Percentiles rank a stretch among this genome's conserved stretches.
Conservation (phyloP, 2,329 filamentous ascomycete species). For the Penicillium sp. region DNA sequence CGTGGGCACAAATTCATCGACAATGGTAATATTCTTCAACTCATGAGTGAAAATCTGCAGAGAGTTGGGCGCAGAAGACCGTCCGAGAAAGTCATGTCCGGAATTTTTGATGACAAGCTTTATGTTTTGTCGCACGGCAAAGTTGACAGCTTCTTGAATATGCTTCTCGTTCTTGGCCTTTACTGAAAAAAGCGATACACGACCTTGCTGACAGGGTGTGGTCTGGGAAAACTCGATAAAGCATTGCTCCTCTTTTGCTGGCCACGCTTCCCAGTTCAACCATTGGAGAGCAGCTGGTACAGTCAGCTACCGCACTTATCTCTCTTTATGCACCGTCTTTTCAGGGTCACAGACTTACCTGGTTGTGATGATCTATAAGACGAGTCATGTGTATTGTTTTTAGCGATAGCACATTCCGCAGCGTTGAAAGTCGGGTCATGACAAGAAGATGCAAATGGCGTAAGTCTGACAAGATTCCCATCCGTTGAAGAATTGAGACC, state of each 20-base stretch:
- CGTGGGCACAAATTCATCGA: not conserved
- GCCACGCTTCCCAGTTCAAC: slow-evolving; percentile 13
- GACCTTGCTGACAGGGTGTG: not conserved
- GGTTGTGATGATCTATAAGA: not conserved
- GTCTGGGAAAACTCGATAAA: not conserved
- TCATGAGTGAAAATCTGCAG: slow-evolving; percentile 44
- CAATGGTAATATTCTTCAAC: slow-evolving; percentile 29
- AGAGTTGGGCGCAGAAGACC: slow-evolving; percentile 38
- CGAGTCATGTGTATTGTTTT: not conserved
- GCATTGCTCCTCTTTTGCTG: slow-evolving; percentile 7
- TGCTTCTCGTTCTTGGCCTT: not conserved
- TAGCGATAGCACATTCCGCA: not conserved
- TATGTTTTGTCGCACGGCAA: slow-evolving; percentile 18
- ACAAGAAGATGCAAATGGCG: not conserved
- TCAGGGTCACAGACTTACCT: not conserved
- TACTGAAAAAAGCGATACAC: not conserved
- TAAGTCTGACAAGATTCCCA: not conserved
- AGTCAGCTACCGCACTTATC: not conserved
- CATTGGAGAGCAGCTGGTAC: slow-evolving; percentile 8
- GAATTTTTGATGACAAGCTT: slow-evolving; percentile 54
- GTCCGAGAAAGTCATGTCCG: slow-evolving; percentile 51
- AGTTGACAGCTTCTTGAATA: slow-evolving; percentile 1
- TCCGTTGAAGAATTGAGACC: not conserved
- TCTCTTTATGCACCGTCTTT: not conserved
- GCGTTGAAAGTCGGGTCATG: not conserved